Conservation (phyloP, 805 yeast genomes). For the Nakazawaea pomicola region DNA sequence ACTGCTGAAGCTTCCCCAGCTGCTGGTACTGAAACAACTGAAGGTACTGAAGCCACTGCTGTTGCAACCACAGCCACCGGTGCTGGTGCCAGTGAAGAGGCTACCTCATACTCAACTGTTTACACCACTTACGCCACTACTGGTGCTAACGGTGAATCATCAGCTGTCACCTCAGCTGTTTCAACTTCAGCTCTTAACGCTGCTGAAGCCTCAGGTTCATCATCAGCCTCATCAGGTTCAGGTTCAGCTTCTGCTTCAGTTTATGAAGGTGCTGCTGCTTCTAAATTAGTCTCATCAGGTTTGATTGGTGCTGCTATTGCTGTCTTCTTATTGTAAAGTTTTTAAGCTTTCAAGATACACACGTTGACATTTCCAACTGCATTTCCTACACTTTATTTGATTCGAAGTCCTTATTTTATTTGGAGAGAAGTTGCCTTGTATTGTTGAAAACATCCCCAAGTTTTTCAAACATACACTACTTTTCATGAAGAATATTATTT, state of each 20-base stretch:
- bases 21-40: no score
- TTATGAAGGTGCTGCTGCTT: conserved; percentile 9
- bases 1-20: conserved; percentile 5
- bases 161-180: background rate
- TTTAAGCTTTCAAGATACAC: background rate
- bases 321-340: conserved; percentile 10
- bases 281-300: conserved; percentile 6
- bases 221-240: conserved; percentile 2
- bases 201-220: background rate
- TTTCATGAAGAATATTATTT: no score
- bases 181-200: conserved; percentile 1
- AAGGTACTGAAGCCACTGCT: background rate
- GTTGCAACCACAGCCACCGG: conserved; percentile 1
- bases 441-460: background rate
- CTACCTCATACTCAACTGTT: background rate
- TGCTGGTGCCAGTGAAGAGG: background rate
- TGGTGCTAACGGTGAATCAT: background rate
- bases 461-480: no score
- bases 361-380: background rate
- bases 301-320: conserved; percentile 13
- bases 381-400: background rate
- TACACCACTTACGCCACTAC: background rate
- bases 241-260: conserved; percentile 8
- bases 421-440: no score
- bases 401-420: no score